Evolutionary conservation across 176 grass and related monocot species (phyloP).

Genomic region (Elymus sibiricus): DNA sequence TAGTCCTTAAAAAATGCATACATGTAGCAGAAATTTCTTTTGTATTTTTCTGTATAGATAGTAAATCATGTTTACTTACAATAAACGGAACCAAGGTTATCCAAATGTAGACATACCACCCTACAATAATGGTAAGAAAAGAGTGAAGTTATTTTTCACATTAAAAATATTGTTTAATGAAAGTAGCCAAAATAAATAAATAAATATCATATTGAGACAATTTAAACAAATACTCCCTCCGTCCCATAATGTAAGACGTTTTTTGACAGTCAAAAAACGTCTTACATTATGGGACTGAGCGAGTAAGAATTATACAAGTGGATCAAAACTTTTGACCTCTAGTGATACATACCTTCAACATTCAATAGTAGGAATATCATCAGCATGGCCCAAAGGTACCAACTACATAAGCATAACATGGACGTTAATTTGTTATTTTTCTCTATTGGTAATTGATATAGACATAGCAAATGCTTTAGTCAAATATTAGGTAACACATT

Average conservation of each 20-base stretch:
- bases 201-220: not conserved
- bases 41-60: not conserved
- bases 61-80: slow-evolving; percentile 50
- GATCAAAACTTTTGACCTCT: not conserved
- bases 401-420: slow-evolving; percentile 47
- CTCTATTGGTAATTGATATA: not conserved
- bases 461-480: not conserved
- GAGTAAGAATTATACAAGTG: not conserved
- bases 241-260: no score
- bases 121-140: slow-evolving; percentile 9
- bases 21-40: not conserved
- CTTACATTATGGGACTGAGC: no score
- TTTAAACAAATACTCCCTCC: not conserved
- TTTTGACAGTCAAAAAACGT: no score
- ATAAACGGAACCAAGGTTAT: slow-evolving; percentile 56
- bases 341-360: slow-evolving; percentile 56
- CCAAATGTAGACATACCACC: slow-evolving; percentile 85
- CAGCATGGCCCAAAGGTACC: slow-evolving; percentile 82
- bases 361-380: slow-evolving; percentile 81
- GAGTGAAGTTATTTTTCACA: not conserved
- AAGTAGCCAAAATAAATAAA: not conserved
- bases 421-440: not conserved
- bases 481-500: not conserved
- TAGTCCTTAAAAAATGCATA: not conserved
- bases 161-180: not conserved